A percentile compares a stretch with the other conserved stretches of the same genome.
These are phyloP conservation scores for Fusarium coffeatum DNA, from an alignment of 2,329 filamentous ascomycete genomes.

Conservation along the genomic window DNA sequence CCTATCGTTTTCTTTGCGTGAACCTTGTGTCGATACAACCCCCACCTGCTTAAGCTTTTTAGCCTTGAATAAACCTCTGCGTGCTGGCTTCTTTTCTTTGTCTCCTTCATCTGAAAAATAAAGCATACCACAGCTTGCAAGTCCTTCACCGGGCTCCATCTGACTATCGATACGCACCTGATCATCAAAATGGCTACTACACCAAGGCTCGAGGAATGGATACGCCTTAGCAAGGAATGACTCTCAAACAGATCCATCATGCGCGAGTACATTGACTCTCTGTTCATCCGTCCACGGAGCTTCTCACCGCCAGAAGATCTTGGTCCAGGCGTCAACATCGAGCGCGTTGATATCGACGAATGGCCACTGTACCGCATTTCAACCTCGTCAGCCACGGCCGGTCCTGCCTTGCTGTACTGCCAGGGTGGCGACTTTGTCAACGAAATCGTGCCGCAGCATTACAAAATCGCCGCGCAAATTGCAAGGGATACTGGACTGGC, in stretches of 20 bases:
- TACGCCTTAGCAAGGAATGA: neutral
- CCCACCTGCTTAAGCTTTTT: too few species aligned
- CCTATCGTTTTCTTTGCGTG: too few species aligned
- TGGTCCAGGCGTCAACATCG: rapidly evolving
- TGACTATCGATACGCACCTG: neutral
- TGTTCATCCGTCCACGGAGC: too few species aligned
- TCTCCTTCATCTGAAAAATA: too few species aligned
- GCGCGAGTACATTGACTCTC: too few species aligned
- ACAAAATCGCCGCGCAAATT: rapidly evolving
- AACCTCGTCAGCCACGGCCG: too few species aligned
- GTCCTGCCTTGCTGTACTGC: neutral
- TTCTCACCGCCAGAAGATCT: neutral
- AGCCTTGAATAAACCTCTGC: too few species aligned
- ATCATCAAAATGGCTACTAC: neutral
- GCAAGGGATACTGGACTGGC: rapidly evolving
- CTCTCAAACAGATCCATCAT: rapidly evolving
- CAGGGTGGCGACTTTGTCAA: neutral
- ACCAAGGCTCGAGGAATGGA: neutral
- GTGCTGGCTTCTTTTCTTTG: too few species aligned
- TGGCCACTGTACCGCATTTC: neutral
- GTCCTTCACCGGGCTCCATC: neutral
- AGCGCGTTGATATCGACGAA: rapidly evolving
- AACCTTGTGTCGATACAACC: too few species aligned
- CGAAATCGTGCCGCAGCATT: neutral
- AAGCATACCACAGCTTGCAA: too few species aligned